phyloP scores from a whole-genome alignment of 2,329 filamentous ascomycete species.

The Amesomyces nigricolor region DNA sequence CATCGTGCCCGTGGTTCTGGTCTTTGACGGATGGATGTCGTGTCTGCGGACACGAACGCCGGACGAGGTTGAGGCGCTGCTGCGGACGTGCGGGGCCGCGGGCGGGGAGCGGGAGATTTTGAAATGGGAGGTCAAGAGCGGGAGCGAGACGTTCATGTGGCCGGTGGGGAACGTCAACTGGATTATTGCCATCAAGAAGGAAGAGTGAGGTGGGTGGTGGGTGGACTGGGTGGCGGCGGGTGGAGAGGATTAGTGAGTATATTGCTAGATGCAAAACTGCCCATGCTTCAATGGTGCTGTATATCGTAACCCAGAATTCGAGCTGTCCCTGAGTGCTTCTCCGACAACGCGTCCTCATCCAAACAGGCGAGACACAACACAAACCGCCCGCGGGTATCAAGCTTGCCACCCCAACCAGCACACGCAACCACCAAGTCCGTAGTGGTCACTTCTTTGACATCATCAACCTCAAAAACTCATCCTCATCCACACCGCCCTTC shows the following conservation, averaged over 20 bases:
- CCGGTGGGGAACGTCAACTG: conserved; percentile 48
- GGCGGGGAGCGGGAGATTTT: conserved; percentile 27
- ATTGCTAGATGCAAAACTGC: conserved; percentile 19
- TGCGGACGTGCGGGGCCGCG: conserved; percentile 48
- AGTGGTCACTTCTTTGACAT: conserved; percentile 32
- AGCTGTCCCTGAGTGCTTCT: not conserved
- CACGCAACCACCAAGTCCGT: not conserved
- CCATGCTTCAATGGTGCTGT: conserved; percentile 18
- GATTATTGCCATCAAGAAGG: conserved; percentile 43
- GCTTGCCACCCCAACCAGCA: not conserved
- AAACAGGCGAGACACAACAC: conserved; percentile 1
- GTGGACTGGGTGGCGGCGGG: not conserved
- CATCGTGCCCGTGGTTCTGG: conserved; percentile 60
- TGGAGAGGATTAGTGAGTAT: conserved; percentile 4
- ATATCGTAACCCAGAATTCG: conserved; percentile 20
- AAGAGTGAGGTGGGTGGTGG: not conserved
- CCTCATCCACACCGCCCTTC: conserved; percentile 69
- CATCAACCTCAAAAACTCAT: conserved; percentile 64
- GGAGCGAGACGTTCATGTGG: conserved; percentile 44
- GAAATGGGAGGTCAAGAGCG: conserved; percentile 47
- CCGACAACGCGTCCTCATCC: conserved; percentile 2
- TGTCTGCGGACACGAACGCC: conserved; percentile 61
- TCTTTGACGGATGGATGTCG: conserved; percentile 65
- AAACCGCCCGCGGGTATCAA: conserved; percentile 15
- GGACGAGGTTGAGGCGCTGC: conserved; percentile 56